Conservation (phyloP, 164 flowering plant genomes). For the Nymphaea thermarum region DNA sequence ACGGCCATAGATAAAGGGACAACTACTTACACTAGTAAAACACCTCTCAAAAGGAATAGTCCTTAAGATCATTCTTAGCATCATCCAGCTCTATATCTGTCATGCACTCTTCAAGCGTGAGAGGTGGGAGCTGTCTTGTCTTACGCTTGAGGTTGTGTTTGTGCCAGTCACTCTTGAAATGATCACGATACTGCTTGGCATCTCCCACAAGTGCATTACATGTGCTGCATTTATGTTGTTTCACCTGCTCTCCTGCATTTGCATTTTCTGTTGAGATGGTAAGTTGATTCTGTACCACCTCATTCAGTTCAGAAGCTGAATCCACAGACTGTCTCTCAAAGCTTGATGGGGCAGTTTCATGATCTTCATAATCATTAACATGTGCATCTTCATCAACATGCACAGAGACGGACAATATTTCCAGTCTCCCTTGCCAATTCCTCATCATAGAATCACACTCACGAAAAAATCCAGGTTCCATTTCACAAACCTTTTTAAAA, state of each 20-base stretch:
- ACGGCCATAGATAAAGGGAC: too few species aligned
- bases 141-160: conserved; percentile 85
- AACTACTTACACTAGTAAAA: neutral
- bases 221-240: conserved; percentile 75
- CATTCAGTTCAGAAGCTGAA: conserved; percentile 27
- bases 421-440: conserved; percentile 65
- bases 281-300: conserved; percentile 42
- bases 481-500: conserved; percentile 53
- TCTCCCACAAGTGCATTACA: conserved; percentile 75
- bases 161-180: conserved; percentile 95
- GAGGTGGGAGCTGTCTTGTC: conserved; percentile 81
- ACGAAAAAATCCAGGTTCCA: conserved; percentile 65
- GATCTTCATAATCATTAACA: conserved; percentile 59
- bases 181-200: conserved; percentile 70
- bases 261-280: conserved; percentile 24
- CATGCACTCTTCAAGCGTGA: conserved; percentile 69
- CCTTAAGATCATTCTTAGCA: conserved; percentile 56
- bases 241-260: conserved; percentile 29
- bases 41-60: conserved; percentile 63
- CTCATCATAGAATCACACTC: conserved; percentile 68
- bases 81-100: conserved; percentile 56
- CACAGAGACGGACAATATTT: conserved; percentile 75
- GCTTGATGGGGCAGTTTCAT: conserved; percentile 27
- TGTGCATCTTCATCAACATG: conserved; percentile 63
- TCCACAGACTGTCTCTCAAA: conserved; percentile 20